Evolutionary conservation across 306 rosid species (phyloP).

Genomic region (Luffa acutangula): DNA sequence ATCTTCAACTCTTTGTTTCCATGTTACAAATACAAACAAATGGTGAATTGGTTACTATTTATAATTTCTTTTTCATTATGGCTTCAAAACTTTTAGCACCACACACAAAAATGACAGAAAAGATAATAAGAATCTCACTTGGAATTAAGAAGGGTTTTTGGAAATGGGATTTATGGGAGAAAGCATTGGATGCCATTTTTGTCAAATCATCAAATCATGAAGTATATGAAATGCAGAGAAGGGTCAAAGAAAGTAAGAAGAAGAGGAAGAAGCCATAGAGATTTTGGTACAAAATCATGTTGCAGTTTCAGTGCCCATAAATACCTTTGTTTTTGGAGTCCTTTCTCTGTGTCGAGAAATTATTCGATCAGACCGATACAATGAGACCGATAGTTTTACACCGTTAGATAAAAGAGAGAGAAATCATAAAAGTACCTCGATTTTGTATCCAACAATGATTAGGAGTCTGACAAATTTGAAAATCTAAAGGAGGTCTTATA

Average conservation of each 20-base stretch:
- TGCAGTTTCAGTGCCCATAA: constrained; percentile 1
- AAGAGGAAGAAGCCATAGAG: neutral
- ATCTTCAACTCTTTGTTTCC: neutral
- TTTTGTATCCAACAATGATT: no score
- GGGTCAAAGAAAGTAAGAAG: neutral
- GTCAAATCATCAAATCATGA: neutral
- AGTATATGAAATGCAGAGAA: neutral
- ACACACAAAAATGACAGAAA: no score
- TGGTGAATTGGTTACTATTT: neutral
- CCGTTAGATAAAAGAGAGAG: no score
- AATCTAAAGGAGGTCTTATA: no score
- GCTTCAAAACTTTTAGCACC: neutral
- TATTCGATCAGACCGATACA: no score
- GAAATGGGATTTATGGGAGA: neutral
- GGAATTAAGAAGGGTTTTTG: neutral
- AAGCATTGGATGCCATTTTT: neutral
- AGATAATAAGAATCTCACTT: neutral
- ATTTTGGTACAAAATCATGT: neutral
- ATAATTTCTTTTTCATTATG: neutral
- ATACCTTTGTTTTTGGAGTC: neutral
- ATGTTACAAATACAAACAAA: neutral
- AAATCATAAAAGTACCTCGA: no score
- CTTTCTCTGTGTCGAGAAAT: neutral
- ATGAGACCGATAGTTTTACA: no score
- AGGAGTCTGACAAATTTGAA: no score